Conservation (phyloP, 1,284 basidiomycete genomes). For the Quambalaria eucalypti region DNA sequence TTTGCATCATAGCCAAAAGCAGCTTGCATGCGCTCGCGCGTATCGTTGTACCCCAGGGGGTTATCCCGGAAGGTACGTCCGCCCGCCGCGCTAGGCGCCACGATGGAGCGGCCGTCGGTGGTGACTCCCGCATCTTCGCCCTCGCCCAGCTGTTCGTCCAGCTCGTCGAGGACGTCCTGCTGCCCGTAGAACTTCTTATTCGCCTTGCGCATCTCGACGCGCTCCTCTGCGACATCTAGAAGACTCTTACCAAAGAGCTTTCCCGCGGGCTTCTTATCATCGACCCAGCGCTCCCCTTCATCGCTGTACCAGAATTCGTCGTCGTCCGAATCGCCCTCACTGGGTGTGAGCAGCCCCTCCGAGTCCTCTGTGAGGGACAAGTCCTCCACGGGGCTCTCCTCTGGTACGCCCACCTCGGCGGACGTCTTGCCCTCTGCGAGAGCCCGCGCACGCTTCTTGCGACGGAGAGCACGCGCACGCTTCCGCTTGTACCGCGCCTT, state of each 20-base stretch:
- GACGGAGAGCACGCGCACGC: slow-evolving; percentile 20
- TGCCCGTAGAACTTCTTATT: slow-evolving; percentile 39
- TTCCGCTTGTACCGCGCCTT: slow-evolving; percentile 30
- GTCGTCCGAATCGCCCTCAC: slow-evolving; percentile 15
- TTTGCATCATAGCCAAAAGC: slow-evolving; percentile 30
- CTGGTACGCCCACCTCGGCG: slow-evolving; percentile 24
- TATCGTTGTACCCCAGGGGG: slow-evolving; percentile 38
- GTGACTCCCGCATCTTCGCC: not conserved
- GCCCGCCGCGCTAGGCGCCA: slow-evolving; percentile 21
- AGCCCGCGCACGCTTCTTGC: slow-evolving; percentile 22
- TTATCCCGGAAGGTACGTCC: slow-evolving; percentile 31
- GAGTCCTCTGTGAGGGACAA: slow-evolving; percentile 22
- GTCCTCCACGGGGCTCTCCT: slow-evolving; percentile 36
- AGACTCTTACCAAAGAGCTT: slow-evolving; percentile 42
- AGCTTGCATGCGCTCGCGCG: slow-evolving; percentile 39
- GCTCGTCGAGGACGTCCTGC: slow-evolving; percentile 19
- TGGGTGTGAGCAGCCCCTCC: slow-evolving; percentile 8
- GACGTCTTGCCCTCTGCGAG: slow-evolving; percentile 20
- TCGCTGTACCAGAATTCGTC: slow-evolving; percentile 4
- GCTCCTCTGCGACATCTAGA: slow-evolving; percentile 25
- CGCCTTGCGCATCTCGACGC: slow-evolving; percentile 13
- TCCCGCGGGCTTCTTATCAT: slow-evolving; percentile 34
- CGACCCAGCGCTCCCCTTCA: slow-evolving; percentile 8
- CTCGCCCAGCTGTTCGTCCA: slow-evolving; percentile 9
- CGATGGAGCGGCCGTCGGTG: slow-evolving; percentile 1